Evolutionary conservation across 306 rosid genomes (phyloP).

Genomic region (Comarum palustre): DNA sequence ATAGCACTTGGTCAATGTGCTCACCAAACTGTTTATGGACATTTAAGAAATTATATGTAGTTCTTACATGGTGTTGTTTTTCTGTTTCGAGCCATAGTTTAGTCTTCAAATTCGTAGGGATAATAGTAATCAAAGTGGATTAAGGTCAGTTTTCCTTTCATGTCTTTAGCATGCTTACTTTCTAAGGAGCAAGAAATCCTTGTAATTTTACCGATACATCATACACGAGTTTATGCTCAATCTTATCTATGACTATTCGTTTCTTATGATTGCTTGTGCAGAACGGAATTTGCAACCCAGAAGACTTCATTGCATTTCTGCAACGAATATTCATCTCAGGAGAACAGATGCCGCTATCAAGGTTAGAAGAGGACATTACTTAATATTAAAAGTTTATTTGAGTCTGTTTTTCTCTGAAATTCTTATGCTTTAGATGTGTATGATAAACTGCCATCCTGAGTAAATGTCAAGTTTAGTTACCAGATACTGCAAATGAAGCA

Average conservation of each 20-base stretch:
- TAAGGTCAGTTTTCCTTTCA: not conserved
- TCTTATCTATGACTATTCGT: not conserved
- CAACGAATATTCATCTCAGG: constrained; percentile 21
- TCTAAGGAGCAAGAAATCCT: not conserved
- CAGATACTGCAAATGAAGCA: not conserved
- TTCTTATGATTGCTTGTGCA: constrained; percentile 37
- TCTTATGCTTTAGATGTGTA: not conserved
- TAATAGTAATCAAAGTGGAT: not conserved
- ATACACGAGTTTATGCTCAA: not conserved
- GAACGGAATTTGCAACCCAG: constrained; percentile 34
- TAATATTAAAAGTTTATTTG: not conserved
- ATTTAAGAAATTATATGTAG: not conserved
- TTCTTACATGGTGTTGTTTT: not conserved
- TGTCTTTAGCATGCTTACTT: constrained; percentile 4
- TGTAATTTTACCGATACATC: not conserved
- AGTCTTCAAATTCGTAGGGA: not conserved
- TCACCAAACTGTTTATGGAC: not conserved
- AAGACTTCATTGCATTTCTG: constrained; percentile 20
- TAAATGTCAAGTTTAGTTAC: not conserved
- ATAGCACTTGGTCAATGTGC: not conserved
- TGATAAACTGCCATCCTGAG: not conserved
- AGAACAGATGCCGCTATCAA: constrained; percentile 77
- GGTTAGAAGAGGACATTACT: constrained; percentile 45
- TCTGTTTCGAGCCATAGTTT: not conserved
- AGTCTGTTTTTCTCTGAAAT: not conserved